Conservation (phyloP, 257 asterid species). For the Nicotiana sylvestris region DNA sequence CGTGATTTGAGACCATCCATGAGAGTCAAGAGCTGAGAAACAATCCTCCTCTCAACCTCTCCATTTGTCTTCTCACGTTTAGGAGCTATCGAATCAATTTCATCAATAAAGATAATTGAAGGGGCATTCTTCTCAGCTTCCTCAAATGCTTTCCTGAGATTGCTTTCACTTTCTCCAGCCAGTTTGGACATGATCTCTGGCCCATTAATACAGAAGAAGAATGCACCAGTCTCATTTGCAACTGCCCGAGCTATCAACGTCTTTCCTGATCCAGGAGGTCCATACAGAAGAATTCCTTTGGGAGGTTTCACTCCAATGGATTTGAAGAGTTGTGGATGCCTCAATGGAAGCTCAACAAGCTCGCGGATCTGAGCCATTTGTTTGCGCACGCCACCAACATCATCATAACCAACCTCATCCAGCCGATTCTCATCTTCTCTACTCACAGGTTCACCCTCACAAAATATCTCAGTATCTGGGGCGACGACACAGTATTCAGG, state of each 20-base stretch:
- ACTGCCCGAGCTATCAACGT: constrained; percentile 87
- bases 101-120: constrained; percentile 82
- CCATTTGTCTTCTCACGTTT: constrained; percentile 89
- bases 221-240: constrained; percentile 92
- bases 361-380: constrained; percentile 94
- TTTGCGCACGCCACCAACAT: constrained; percentile 86
- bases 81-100: constrained; percentile 92
- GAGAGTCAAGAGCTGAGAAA: constrained; percentile 86
- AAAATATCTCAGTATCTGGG: constrained; percentile 80
- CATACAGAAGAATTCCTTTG: constrained; percentile 73
- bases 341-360: constrained; percentile 74
- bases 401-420: constrained; percentile 86
- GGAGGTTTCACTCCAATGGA: constrained; percentile 90
- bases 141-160: constrained; percentile 90
- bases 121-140: constrained; percentile 98
- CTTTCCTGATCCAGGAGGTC: constrained; percentile 94
- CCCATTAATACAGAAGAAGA: constrained; percentile 84
- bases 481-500: constrained; percentile 79
- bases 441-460: constrained; percentile 76
- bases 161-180: constrained; percentile 95
- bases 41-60: constrained; percentile 94
- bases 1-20: constrained; percentile 93
- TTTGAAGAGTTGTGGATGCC: constrained; percentile 88
- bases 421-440: constrained; percentile 76
- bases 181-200: constrained; percentile 89